phyloP scores from a whole-genome alignment of 2,329 filamentous ascomycete species.

The Magnaporthiopsis incrustans region DNA sequence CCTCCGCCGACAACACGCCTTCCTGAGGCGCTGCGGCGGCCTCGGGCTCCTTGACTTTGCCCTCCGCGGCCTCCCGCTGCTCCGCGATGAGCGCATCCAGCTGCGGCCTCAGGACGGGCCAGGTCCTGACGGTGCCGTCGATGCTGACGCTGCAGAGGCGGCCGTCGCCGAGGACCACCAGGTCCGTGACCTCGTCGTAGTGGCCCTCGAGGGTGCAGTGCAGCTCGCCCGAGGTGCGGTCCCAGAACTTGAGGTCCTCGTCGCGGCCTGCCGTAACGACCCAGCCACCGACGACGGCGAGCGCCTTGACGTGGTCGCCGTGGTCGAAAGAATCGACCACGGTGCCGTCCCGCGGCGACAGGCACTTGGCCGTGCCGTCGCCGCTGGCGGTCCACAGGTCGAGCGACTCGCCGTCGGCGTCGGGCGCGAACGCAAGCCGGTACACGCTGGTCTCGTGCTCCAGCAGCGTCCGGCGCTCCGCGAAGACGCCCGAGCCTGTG shows the following conservation, averaged over 20 bases:
- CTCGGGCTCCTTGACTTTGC: slow-evolving; percentile 37
- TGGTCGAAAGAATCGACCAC: slow-evolving; percentile 64
- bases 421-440: slow-evolving; percentile 56
- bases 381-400: slow-evolving; percentile 92
- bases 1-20: slow-evolving; percentile 68
- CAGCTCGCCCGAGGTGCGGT: slow-evolving; percentile 62
- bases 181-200: slow-evolving; percentile 84
- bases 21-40: slow-evolving; percentile 35
- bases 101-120: slow-evolving; percentile 61
- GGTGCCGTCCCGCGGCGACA: slow-evolving; percentile 28
- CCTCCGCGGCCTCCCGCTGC: slow-evolving; percentile 37
- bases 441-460: slow-evolving; percentile 91
- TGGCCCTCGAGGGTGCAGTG: slow-evolving; percentile 73
- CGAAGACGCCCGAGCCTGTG: slow-evolving; percentile 30
- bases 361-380: slow-evolving; percentile 78
- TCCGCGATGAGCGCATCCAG: slow-evolving; percentile 43
- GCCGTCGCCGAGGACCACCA: slow-evolving; percentile 54
- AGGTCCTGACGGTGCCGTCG: slow-evolving; percentile 79
- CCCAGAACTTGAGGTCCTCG: slow-evolving; percentile 89
- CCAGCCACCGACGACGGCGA: slow-evolving; percentile 69
- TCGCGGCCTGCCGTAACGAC: slow-evolving; percentile 83
- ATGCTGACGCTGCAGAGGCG: slow-evolving; percentile 75
- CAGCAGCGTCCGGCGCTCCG: slow-evolving; percentile 48
- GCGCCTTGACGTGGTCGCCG: slow-evolving; percentile 82
- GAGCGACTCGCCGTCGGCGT: slow-evolving; percentile 48